Conservation (phyloP, 2,329 filamentous ascomycete species). For the Talaromyces pinophilus region DNA sequence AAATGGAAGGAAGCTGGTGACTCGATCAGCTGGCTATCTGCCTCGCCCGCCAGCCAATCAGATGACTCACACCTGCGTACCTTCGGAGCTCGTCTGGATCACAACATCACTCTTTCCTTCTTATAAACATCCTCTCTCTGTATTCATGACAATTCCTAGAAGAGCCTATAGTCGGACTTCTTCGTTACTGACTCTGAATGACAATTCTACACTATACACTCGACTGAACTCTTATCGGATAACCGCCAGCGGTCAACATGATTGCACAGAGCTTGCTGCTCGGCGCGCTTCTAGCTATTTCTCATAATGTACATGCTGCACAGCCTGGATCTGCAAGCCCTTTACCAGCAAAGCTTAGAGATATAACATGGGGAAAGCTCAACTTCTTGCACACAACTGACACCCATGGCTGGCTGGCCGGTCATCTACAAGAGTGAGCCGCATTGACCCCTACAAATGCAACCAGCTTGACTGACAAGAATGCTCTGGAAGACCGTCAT, state of each 20-base stretch:
- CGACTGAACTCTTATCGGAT: background rate
- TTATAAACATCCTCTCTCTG: background rate
- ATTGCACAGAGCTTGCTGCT: conserved; percentile 25
- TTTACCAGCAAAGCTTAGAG: conserved; percentile 75
- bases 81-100: background rate
- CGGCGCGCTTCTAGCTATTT: conserved; percentile 25
- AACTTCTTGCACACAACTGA: conserved; percentile 98
- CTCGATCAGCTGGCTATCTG: conserved; percentile 10
- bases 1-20: background rate
- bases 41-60: conserved; percentile 8
- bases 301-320: conserved; percentile 47
- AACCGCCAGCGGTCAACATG: conserved; percentile 7
- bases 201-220: background rate
- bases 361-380: conserved; percentile 87
- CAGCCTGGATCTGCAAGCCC: conserved; percentile 82
- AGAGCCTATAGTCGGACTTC: background rate
- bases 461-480: background rate
- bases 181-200: background rate
- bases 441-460: background rate
- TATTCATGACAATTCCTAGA: background rate
- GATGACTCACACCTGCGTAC: background rate
- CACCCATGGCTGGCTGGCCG: conserved; percentile 92
- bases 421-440: conserved; percentile 82
- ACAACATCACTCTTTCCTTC: background rate
- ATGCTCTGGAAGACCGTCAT: conserved; percentile 65